These are phyloP conservation scores for Epichloe festucae DNA, from an alignment of 2,329 filamentous ascomycete genomes.

Conservation along the genomic window DNA sequence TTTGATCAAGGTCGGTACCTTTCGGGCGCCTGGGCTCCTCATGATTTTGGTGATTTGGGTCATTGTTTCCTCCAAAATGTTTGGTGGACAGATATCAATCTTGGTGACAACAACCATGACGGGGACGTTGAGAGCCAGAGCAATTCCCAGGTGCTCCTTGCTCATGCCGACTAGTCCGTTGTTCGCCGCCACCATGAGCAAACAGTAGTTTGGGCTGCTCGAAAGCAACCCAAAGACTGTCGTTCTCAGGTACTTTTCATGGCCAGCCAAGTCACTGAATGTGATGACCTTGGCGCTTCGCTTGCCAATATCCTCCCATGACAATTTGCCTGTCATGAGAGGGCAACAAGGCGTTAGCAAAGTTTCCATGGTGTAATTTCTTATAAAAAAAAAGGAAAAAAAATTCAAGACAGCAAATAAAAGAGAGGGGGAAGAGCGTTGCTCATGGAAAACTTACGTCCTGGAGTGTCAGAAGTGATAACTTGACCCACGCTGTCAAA, in stretches of 20 bases:
- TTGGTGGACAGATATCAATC: conserved; percentile 93
- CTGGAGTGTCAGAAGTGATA: conserved; percentile 67
- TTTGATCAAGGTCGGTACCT: conserved; percentile 94
- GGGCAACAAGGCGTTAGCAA: neutral
- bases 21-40: conserved; percentile 83
- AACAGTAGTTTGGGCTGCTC: conserved; percentile 91
- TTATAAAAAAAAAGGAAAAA: too few relatives aligned
- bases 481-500: conserved; percentile 82
- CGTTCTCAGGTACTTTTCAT: conserved; percentile 88
- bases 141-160: conserved; percentile 93
- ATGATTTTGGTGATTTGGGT: conserved; percentile 85
- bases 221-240: conserved; percentile 93
- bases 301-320: conserved; percentile 96
- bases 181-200: conserved; percentile 97
- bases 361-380: neutral
- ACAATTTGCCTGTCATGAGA: conserved; percentile 43
- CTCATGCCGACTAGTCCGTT: conserved; percentile 97
- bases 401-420: neutral
- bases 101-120: conserved; percentile 98
- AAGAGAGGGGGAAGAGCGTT: neutral
- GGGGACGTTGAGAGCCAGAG: conserved; percentile 85
- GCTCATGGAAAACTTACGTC: conserved; percentile 43
- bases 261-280: conserved; percentile 89
- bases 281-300: conserved; percentile 92
- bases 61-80: conserved; percentile 88